Evolutionary conservation across 768 basidiomycete species (phyloP), one percentile per base, ranked within the genome.

Genomic region (Hebeloma cylindrosporum): DNA sequence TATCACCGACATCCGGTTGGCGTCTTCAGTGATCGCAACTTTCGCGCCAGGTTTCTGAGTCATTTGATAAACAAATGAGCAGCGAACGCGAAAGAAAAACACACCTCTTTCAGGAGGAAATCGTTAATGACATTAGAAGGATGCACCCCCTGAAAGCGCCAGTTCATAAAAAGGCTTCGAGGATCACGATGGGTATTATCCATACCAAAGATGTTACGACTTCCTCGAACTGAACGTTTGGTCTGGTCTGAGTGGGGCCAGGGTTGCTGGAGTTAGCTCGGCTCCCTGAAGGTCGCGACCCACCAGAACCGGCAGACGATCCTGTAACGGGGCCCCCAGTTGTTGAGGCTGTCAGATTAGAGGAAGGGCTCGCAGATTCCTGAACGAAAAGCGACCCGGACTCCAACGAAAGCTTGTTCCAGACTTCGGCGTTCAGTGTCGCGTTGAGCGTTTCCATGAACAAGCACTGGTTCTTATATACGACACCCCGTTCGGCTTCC

Each of bases 391-490:
- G 33, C 3, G 33, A 35, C 17, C 10, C 4, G 33, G 33, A 21
- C 3, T 32, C 33, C 17, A 16, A 3, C 22, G 2, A 27, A 39
- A 38, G 21, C 21, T 25, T 22, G 26, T 41, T 11, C 40, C 40
- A 41, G 3, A 18, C 26, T 2, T n/a, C 14, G 2, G 9, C 8
- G n/a, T 7, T 2, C 10, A 49, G 23, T 7, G 42, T 49, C 8
- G 41, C 21, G 20, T 32, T 49, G 6, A 43, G 10, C 1, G 48
- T 49, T n/a, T 42, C 35, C 2, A 49, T 17, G 28, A 49, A 49
- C 21, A 49, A 33, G 17, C 35, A 43, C 30, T 49, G 48, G 28
- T 49, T 46, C 10, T 38, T 20, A 14, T 41, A 41, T 28, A 16
- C 40, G 2, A 5, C n/a, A 11, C n/a, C 11, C 17, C 16, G 27